Evolutionary conservation across 345 rosid genomes (phyloP), one percentile per base, ranked within the genome.

Genomic region (Eucalyptus camaldulensis): DNA sequence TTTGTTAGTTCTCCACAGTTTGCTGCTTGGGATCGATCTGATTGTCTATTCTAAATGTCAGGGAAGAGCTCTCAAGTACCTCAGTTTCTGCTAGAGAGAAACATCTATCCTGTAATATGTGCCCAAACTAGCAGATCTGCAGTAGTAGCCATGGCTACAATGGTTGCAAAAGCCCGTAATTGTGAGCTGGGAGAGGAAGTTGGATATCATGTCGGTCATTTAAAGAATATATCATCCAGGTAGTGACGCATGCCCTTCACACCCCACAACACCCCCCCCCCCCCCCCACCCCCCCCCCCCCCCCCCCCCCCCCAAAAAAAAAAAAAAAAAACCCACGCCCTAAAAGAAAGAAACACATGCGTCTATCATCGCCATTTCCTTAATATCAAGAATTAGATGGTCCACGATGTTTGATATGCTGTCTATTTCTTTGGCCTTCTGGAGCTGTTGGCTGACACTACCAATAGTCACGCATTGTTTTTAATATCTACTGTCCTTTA

Each of bases 61-160:
- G 99, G 99, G 91, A 97, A 97, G 93, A 97, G 99, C 95, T 96
- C 99, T 47, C 99, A 97, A 91, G 95, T 96, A 83, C 99, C 99
- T 31, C 99, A 96, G 90, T 97, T 96, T 93, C 96, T 97, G 60
- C 87, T 96, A 90, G 98, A 95, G 87, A 93, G 88, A 54, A 94
- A 96, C 94, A 89, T 96, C 92, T 92, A 94, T 86, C 99, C 99
- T 29, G 92, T 96, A 89, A 65, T 97, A 86, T 97, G 99, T 87
- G 96, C 98, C 4, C 99, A 95, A 88, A 96, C 97, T 16, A 92
- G 99, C 94, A 94, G 98, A 91, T 95, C 94, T 92, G 99, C 99
- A 86, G 99, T 96, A 91, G 97, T 97, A 87, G 96, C 98, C 85
- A 97, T 96, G 65, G 98, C 99, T 72, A 96, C 94, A 94, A 96